phyloP scores from a whole-genome alignment of 306 rosid species.

The Lathyrus tuberosus region DNA sequence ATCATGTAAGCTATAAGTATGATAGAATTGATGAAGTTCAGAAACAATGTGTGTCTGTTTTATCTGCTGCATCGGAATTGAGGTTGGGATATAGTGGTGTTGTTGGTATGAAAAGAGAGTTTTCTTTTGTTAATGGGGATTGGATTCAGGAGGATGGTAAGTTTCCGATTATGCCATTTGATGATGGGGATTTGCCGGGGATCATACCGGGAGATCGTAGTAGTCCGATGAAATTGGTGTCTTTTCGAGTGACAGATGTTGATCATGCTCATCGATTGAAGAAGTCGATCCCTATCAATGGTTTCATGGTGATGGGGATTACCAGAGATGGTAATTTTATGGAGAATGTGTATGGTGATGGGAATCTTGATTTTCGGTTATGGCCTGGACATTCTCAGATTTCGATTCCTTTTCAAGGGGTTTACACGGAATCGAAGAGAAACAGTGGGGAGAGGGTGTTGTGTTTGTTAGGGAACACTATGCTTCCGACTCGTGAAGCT shows the following conservation, averaged over 20 bases:
- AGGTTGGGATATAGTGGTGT: constrained; percentile 50
- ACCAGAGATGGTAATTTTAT: constrained; percentile 50
- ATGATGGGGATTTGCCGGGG: constrained; percentile 34
- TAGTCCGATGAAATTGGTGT: constrained; percentile 54
- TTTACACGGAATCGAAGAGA: constrained; percentile 78
- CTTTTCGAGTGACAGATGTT: constrained; percentile 75
- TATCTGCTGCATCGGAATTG: constrained; percentile 71
- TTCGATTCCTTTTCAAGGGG: constrained; percentile 68
- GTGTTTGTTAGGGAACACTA: constrained; percentile 82
- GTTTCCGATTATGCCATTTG: constrained; percentile 77
- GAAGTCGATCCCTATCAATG: constrained; percentile 61
- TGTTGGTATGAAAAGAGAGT: constrained; percentile 56
- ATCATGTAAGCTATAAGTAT: constrained; percentile 51
- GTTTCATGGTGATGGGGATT: constrained; percentile 65
- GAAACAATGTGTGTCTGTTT: constrained; percentile 64
- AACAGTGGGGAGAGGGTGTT: constrained; percentile 84
- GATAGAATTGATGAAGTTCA: constrained; percentile 73
- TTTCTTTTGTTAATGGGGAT: constrained; percentile 76
- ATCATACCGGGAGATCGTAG: constrained; percentile 27
- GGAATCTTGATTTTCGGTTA: constrained; percentile 55
- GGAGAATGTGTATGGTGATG: constrained; percentile 43
- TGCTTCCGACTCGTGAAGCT: constrained; percentile 78
- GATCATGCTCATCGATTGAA: constrained; percentile 62
- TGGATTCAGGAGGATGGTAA: constrained; percentile 72
- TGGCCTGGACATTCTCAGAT: constrained; percentile 73